These are phyloP conservation scores for Plasmodium vinckei DNA, from an alignment of 169 alveolate genomes.

Conservation along the genomic window DNA sequence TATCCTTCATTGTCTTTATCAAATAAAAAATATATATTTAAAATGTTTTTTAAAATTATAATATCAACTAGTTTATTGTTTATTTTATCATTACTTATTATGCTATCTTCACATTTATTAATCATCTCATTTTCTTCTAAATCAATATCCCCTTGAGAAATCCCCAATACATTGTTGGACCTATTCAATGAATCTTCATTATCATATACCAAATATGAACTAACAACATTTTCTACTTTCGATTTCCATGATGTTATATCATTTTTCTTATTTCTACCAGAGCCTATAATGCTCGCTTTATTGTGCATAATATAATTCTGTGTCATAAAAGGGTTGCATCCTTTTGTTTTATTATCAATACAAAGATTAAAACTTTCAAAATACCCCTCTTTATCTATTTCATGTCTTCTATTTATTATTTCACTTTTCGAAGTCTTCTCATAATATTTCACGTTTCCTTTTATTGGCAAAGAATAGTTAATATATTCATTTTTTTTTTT, in stretches of 20 bases:
- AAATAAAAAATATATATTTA: slow-evolving; percentile 63
- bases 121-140: not conserved
- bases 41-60: slow-evolving; percentile 46
- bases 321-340: not conserved
- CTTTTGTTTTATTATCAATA: not conserved
- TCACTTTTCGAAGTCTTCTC: not conserved
- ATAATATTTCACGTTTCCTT: too few species aligned
- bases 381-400: not conserved
- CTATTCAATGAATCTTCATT: not conserved
- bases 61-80: slow-evolving; percentile 35
- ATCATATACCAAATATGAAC: not conserved
- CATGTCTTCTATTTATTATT: not conserved
- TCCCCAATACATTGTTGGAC: not conserved
- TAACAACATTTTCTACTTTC: too few species aligned
- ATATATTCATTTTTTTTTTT: too few species aligned
- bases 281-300: too few species aligned
- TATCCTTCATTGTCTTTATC: slow-evolving; percentile 53
- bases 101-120: not conserved
- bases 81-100: not conserved
- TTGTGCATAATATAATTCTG: too few species aligned
- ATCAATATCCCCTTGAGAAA: not conserved
- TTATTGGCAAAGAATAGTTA: too few species aligned
- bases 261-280: too few species aligned
- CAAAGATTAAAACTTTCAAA: not conserved
- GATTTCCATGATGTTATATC: too few species aligned